Base-by-base conservation (phyloP, 352 stramenopile genomes). In the Globisporangium apiculatum region DNA sequence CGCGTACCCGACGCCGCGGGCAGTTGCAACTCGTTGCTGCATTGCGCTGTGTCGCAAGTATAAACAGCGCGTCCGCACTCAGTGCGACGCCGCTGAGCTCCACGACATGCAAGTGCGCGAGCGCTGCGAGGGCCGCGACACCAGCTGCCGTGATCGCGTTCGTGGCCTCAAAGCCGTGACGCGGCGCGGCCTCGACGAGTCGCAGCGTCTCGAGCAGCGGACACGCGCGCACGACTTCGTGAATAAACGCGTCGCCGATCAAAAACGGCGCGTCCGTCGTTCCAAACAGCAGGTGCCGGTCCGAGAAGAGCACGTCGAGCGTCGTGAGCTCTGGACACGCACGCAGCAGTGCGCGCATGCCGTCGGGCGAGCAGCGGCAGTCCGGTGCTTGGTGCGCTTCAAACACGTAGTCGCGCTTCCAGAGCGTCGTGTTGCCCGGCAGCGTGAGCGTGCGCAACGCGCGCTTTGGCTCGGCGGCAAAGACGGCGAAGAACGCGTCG, bases 391-490 rank as follows among this genome's bases (percentile, higher is more conserved):
- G 61, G 42, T 67, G 57, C 43, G 72, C 65, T 48, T 65, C 52
- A 15, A 65, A 61, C 41, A 72, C 47, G 41, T 72, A 75, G 15
- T 70, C 65, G 1, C 68, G 62, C 48, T 68, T 72, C 61, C 68
- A 75, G 1, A 68, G 53, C n/a, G 65, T 64, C 15, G 52, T 62
- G 51, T 75, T 75, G 24, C 68, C 68, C 10, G 65, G 65, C 17
- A 75, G n/a, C 0, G 60, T 53, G 10, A 75, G 52, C 8, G 49
- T 60, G 5, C 57, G 61, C 10, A 72, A 14, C 5, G 54, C 41
- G 7, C 55, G 17, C 41, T 73, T 72, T 9, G 59, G 66, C 36
- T 67, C 51, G 3, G 54, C 57, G 1, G 59, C 63, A 45, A 73
- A 73, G 3, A 71, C 56, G 14, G 43, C 37, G 55, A 76, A 72